A percentile compares a stretch with the other conserved stretches of the same genome.
Evolutionary conservation across 768 basidiomycete genomes (phyloP).

Genomic region (Trametes gibbosa): DNA sequence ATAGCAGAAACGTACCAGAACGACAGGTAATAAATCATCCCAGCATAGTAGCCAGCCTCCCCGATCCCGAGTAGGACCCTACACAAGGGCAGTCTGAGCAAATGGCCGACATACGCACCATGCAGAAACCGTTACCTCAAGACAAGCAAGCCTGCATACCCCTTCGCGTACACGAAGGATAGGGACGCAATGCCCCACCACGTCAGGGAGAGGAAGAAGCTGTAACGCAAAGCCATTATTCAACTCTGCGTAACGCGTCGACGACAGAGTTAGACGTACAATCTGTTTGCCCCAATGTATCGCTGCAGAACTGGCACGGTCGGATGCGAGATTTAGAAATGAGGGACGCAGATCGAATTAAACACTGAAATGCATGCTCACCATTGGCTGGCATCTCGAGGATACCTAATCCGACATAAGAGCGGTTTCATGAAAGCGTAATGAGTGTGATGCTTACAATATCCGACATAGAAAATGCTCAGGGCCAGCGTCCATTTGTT

Average conservation of each 20-base stretch:
- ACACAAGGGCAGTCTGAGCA: background rate
- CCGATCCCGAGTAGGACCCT: conserved; percentile 61
- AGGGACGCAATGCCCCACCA: conserved; percentile 55
- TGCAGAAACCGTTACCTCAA: conserved; percentile 39
- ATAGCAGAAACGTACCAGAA: conserved; percentile 40
- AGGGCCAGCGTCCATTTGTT: conserved; percentile 55
- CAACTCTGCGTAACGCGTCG: background rate
- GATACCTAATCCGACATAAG: conserved; percentile 35
- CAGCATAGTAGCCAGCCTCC: conserved; percentile 58
- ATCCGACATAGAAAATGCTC: conserved; percentile 60
- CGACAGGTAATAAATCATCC: conserved; percentile 59
- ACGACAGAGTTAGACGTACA: conserved; percentile 35
- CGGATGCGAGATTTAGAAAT: too few relatives aligned
- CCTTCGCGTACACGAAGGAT: conserved; percentile 53
- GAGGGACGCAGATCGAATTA: too few relatives aligned
- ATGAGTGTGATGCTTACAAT: conserved; percentile 37
- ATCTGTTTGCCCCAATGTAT: conserved; percentile 55
- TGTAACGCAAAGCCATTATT: conserved; percentile 15
- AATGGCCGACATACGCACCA: background rate
- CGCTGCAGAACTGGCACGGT: conserved; percentile 47
- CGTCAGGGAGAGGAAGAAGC: conserved; percentile 52
- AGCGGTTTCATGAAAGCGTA: background rate
- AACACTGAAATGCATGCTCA: conserved; percentile 17
- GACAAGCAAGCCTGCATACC: conserved; percentile 47
- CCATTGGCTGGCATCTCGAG: conserved; percentile 59